A percentile compares a stretch with the other conserved stretches of the same genome.
Evolutionary conservation across 345 rosid species (phyloP).

Genomic region (Linum tenue): DNA sequence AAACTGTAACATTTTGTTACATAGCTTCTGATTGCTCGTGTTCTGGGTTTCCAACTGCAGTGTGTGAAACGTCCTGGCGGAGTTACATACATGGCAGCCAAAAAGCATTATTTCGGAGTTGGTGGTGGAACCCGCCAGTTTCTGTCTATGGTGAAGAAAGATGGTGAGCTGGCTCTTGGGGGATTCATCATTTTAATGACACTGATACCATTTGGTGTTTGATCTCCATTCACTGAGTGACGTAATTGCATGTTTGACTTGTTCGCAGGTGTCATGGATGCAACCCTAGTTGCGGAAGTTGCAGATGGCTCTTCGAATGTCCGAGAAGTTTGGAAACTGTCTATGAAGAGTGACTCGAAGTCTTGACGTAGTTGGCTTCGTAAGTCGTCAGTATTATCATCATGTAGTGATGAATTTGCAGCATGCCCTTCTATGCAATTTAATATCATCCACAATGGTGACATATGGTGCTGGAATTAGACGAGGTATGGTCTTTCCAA

Average conservation of each 20-base stretch:
- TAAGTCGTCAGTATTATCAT: too few species aligned
- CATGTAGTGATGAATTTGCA: too few species aligned
- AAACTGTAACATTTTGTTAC: not conserved
- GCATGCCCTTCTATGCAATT: too few species aligned
- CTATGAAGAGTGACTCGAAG: not conserved
- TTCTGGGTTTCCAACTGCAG: constrained; percentile 24
- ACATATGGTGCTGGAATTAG: too few species aligned
- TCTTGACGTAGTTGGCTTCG: not conserved
- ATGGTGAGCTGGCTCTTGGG: constrained; percentile 37
- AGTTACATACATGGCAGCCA: constrained; percentile 75
- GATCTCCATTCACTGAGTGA: too few species aligned
- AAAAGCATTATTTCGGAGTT: constrained; percentile 91
- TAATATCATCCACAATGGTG: too few species aligned
- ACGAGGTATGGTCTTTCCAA: too few species aligned
- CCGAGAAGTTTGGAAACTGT: constrained; percentile 88
- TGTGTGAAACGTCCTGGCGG: constrained; percentile 52
- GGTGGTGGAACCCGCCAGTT: constrained; percentile 91
- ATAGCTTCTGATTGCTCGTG: not conserved
- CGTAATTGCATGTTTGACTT: too few species aligned
- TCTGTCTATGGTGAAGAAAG: constrained; percentile 65
- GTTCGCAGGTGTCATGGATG: constrained; percentile 45
- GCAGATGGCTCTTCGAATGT: constrained; percentile 88
- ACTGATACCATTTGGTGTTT: not conserved
- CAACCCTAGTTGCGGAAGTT: constrained; percentile 62
- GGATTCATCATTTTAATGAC: not conserved